phyloP scores from a whole-genome alignment of 176 grass and related monocot genomes.

The Elaeis guineensis region DNA sequence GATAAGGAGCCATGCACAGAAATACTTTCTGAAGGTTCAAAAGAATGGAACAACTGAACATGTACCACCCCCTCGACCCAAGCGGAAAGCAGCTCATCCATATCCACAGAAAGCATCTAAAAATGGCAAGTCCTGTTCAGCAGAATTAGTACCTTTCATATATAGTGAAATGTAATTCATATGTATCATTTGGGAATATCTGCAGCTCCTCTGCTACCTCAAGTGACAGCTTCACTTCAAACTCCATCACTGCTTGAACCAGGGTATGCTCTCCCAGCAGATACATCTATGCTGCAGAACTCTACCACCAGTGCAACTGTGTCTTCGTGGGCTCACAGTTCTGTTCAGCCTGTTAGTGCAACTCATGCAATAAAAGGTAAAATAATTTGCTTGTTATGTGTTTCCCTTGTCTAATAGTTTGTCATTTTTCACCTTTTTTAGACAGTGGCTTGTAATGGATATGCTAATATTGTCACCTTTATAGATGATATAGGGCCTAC shows the following conservation, averaged over 20 bases:
- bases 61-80: constrained; percentile 88
- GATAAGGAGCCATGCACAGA: constrained; percentile 99
- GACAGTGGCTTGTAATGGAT: not conserved
- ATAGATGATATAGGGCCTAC: constrained; percentile 10
- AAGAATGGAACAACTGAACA: constrained; percentile 80
- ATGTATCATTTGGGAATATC: not conserved
- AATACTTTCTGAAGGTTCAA: constrained; percentile 90
- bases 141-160: no score
- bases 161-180: no score
- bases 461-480: constrained; percentile 11
- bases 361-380: constrained; percentile 26
- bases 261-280: constrained; percentile 23
- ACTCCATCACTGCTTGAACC: constrained; percentile 37
- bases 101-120: constrained; percentile 97
- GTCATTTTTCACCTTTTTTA: not conserved
- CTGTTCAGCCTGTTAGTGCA: constrained; percentile 28
- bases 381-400: no score
- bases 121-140: constrained; percentile 23
- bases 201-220: constrained; percentile 11
- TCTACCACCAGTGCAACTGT: constrained; percentile 21
- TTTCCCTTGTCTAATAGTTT: no score
- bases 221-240: constrained; percentile 22
- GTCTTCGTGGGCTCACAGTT: constrained; percentile 28
- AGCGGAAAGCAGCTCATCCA: constrained; percentile 91
- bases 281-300: constrained; percentile 21